Base-by-base conservation (phyloP, 495 filamentous ascomycete genomes). In the Amniculicola lignicola region DNA sequence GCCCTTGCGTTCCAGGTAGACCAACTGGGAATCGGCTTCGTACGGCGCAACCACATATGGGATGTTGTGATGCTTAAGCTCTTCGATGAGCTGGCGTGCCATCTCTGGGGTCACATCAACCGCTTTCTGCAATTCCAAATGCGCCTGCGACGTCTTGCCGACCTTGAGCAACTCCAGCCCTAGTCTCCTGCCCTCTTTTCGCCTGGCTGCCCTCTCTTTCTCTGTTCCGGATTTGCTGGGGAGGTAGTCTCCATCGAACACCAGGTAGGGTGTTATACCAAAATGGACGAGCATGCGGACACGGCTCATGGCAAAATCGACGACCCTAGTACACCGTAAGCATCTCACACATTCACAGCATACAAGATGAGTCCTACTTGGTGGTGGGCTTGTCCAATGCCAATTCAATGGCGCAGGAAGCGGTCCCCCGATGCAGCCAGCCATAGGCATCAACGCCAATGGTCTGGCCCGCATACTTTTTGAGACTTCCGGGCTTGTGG, bases 181-280 rank as follows among this genome's bases (percentile, higher is more conserved):
- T 0, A 79, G 55, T 57, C 79, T 79, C 62, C 79, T 86, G 64
- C 86, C 87, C 50, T 89, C 83, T 53, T 90, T 82, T 9, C 94
- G 82, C 37, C 80, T 78, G 38, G 78, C 79, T 7, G 77, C 75
- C 24, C 91, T 79, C 31, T 86, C 84, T 3, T 73, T 72, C 67
- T 99, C 94, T 0, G 93, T 97, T n/a, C 74, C 80, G n/a, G 88
- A 82, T 71, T 99, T 99, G 75, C 89, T 93, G 4, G 94, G 94
- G 12, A 99, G 78, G 62, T 88, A 89, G 66, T 95, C 93, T 48
- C 94, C 94, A 72, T 99, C 94, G 69, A 99, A 97, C 14, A 97
- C 87, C 7, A 99, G 65, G 65, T 91, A 99, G 0, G 94, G 94
- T 2, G 75, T 90, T 5, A 99, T 86, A 10, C 93, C 93, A 66